Conservation (phyloP, 2,329 filamentous ascomycete species). For the Aspergillus caelatus region DNA sequence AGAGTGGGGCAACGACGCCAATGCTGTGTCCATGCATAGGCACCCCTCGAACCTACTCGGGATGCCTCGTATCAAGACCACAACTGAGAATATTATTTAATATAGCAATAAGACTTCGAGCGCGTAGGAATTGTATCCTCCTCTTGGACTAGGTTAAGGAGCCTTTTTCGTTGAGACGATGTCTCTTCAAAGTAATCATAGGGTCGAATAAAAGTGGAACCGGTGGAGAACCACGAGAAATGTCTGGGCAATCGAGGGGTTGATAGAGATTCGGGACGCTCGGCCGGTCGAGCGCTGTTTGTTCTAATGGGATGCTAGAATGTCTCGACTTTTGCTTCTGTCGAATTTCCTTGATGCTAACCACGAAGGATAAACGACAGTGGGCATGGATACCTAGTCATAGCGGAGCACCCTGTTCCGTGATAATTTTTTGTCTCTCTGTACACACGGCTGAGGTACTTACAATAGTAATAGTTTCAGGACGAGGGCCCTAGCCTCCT, state of each 20-base stretch:
- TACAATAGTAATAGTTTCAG: not conserved
- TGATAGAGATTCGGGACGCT: not conserved
- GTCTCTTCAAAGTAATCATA: not conserved
- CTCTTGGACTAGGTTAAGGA: not conserved
- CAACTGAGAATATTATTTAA: not conserved
- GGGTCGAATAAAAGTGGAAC: not conserved
- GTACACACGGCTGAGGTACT: not conserved
- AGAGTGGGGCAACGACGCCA: not conserved
- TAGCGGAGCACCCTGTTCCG: conserved; percentile 5
- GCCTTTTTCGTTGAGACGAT: not conserved
- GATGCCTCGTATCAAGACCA: not conserved
- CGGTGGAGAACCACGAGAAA: not conserved
- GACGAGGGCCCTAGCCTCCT: not conserved
- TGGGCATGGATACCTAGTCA: not conserved
- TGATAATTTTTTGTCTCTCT: not conserved
- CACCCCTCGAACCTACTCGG: not conserved
- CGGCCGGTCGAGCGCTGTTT: not conserved
- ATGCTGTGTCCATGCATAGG: not conserved
- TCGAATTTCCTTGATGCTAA: not conserved
- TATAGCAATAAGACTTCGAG: not conserved
- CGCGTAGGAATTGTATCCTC: too few relatives aligned
- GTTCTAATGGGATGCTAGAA: not conserved
- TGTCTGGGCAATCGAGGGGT: not conserved
- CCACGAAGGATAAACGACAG: not conserved
- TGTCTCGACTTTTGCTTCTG: not conserved